A percentile compares a stretch with the other conserved stretches of the same genome.
phyloP scores from a whole-genome alignment of 306 rosid genomes.

The Mimosa pudica region DNA sequence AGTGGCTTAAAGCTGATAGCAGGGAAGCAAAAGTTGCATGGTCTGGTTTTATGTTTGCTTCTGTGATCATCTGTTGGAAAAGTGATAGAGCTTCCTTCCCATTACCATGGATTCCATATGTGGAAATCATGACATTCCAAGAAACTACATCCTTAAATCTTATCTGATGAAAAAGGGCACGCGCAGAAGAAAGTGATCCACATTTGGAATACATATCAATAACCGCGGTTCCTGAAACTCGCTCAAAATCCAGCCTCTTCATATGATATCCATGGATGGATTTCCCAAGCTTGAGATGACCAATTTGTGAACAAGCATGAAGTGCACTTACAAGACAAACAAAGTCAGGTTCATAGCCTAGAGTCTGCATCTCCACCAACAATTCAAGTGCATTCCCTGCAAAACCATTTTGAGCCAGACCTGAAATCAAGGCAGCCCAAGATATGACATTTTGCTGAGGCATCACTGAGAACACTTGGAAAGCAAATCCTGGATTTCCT shows the following conservation, averaged over 20 bases:
- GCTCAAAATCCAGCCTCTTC: slow-evolving; percentile 37
- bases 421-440: slow-evolving; percentile 53
- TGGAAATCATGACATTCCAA: slow-evolving; percentile 54
- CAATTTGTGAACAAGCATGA: slow-evolving; percentile 48
- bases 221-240: slow-evolving; percentile 47
- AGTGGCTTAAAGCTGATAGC: slow-evolving; percentile 55
- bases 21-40: slow-evolving; percentile 56
- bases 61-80: slow-evolving; percentile 39
- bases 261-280: slow-evolving; percentile 44
- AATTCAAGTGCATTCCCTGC: slow-evolving; percentile 40
- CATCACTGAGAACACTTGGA: slow-evolving; percentile 42
- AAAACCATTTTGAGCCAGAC: slow-evolving; percentile 53
- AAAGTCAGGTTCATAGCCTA: slow-evolving; percentile 41
- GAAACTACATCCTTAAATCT: slow-evolving; percentile 42
- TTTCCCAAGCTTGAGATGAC: slow-evolving; percentile 46
- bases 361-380: slow-evolving; percentile 44
- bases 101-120: slow-evolving; percentile 50
- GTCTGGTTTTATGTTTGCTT: slow-evolving; percentile 43
- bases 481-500: slow-evolving; percentile 41
- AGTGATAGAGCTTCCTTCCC: slow-evolving; percentile 54
- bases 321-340: slow-evolving; percentile 47
- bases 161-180: slow-evolving; percentile 40
- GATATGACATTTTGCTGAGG: slow-evolving; percentile 41
- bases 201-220: slow-evolving; percentile 59
- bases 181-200: slow-evolving; percentile 45